These are phyloP conservation scores for thale cress (Arabidopsis thaliana) DNA, from an alignment of 345 rosid species.

Conservation along the genomic window DNA sequence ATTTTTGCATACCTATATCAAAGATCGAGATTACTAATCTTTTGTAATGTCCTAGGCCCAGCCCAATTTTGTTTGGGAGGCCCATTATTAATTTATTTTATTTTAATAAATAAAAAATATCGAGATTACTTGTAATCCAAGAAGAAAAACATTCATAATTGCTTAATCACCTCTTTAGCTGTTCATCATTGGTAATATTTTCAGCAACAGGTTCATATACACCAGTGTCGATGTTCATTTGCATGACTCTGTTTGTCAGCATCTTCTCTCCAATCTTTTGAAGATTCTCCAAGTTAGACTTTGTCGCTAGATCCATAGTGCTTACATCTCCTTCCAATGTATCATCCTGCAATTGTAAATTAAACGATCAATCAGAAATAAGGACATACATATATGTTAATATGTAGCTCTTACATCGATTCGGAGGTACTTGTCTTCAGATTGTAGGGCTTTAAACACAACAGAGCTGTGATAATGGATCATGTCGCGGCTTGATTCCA, in stretches of 20 bases:
- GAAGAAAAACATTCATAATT: neutral
- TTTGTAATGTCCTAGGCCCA: too few relatives aligned
- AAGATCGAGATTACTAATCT: neutral
- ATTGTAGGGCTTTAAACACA: conserved; percentile 51
- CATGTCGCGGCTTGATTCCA: conserved; percentile 53
- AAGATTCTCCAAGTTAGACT: conserved; percentile 51
- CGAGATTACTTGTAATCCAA: neutral
- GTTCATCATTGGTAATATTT: conserved; percentile 52
- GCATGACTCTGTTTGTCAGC: conserved; percentile 47
- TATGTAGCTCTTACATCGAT: conserved; percentile 52
- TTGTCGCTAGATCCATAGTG: conserved; percentile 52
- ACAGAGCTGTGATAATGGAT: conserved; percentile 59
- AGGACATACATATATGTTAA: neutral
- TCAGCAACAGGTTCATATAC: conserved; percentile 39
- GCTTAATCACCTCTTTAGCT: conserved; percentile 51
- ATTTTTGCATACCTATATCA: conserved; percentile 53
- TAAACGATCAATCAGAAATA: neutral
- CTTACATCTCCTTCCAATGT: conserved; percentile 45
- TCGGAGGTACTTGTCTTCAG: conserved; percentile 56
- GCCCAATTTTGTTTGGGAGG: too few relatives aligned
- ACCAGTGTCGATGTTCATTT: conserved; percentile 50
- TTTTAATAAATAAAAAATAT: neutral
- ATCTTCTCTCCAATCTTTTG: conserved; percentile 46
- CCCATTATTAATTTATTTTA: too few relatives aligned
- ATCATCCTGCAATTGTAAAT: conserved; percentile 45